A percentile compares a stretch with the other conserved stretches of the same genome.
phyloP scores from a whole-genome alignment of 2,329 filamentous ascomycete genomes.

The Amauroascus verrucosus region DNA sequence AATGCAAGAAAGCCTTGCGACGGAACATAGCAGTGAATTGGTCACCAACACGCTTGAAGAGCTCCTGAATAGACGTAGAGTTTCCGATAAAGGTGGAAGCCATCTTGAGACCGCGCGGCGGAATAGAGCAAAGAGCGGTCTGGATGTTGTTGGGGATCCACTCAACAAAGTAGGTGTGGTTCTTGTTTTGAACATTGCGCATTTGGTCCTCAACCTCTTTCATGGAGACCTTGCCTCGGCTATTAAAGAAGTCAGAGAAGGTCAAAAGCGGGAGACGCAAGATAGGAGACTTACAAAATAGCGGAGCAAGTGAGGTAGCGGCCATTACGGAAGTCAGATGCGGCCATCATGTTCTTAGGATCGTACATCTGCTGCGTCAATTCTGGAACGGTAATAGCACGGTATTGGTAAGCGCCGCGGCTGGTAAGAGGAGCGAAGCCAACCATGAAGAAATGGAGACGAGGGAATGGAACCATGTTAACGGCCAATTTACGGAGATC shows the following conservation, averaged over 20 bases:
- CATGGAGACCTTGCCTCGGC: slow-evolving; percentile 99
- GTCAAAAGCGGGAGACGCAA: not conserved
- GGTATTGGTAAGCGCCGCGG: slow-evolving; percentile 86
- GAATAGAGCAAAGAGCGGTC: slow-evolving; percentile 97
- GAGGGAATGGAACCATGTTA: slow-evolving; percentile 99
- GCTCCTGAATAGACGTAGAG: slow-evolving; percentile 98
- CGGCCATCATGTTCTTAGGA: slow-evolving; percentile 99
- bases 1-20: slow-evolving; percentile 99
- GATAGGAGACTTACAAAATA: slow-evolving; percentile 59
- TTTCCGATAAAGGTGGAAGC: slow-evolving; percentile 98
- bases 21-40: slow-evolving; percentile 99
- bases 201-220: slow-evolving; percentile 99
- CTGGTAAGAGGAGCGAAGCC: slow-evolving; percentile 97
- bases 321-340: slow-evolving; percentile 98
- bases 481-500: slow-evolving; percentile 98
- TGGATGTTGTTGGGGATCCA: slow-evolving; percentile 99
- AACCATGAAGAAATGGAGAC: slow-evolving; percentile 99
- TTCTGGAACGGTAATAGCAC: slow-evolving; percentile 92
- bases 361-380: slow-evolving; percentile 99
- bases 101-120: slow-evolving; percentile 96
- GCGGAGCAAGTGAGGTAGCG: slow-evolving; percentile 99
- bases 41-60: slow-evolving; percentile 99
- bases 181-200: slow-evolving; percentile 99
- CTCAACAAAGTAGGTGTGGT: slow-evolving; percentile 98
- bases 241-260: slow-evolving; percentile 32